These are phyloP conservation scores for Pleodorina starrii DNA, from an alignment of 139 green algal species.

Conservation along the genomic window DNA sequence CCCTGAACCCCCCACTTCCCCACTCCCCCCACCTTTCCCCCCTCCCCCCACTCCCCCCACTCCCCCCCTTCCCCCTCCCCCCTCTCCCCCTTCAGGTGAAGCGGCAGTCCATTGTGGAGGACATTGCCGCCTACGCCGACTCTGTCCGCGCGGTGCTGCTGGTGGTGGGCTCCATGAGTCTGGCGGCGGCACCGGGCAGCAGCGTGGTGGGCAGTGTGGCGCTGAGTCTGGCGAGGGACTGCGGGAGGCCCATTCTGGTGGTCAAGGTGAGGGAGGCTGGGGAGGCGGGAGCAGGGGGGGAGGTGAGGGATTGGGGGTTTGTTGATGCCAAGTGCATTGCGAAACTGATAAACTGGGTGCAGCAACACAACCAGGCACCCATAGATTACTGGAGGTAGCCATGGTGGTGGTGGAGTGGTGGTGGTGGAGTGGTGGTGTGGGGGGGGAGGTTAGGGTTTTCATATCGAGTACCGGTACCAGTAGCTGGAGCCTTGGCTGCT, in stretches of 20 bases:
- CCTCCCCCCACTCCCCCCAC: neutral
- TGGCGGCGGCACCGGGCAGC: neutral
- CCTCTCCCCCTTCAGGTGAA: slow-evolving; percentile 24
- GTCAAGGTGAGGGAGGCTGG: slow-evolving; percentile 33
- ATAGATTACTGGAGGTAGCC: no score
- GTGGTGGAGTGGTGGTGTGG: no score
- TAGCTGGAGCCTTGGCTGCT: no score
- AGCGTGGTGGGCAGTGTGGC: slow-evolving; percentile 40
- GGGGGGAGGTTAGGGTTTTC: no score
- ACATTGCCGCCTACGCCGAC: slow-evolving; percentile 35
- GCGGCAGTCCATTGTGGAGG: slow-evolving; percentile 38
- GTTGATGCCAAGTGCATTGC: no score
- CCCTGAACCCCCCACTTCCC: neutral
- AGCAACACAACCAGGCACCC: no score
- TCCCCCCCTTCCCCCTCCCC: no score
- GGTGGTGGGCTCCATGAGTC: slow-evolving; percentile 32
- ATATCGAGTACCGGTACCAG: no score
- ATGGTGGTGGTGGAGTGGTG: no score
- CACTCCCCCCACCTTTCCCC: no score
- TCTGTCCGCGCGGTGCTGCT: slow-evolving; percentile 3
- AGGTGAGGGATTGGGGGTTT: no score
- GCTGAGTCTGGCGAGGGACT: slow-evolving; percentile 35
- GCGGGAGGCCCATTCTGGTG: slow-evolving; percentile 9
- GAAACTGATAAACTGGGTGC: no score
- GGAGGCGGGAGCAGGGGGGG: neutral